Conservation (phyloP, 192 early-diverging fungal genomes). For the Coemansia sp. region DNA sequence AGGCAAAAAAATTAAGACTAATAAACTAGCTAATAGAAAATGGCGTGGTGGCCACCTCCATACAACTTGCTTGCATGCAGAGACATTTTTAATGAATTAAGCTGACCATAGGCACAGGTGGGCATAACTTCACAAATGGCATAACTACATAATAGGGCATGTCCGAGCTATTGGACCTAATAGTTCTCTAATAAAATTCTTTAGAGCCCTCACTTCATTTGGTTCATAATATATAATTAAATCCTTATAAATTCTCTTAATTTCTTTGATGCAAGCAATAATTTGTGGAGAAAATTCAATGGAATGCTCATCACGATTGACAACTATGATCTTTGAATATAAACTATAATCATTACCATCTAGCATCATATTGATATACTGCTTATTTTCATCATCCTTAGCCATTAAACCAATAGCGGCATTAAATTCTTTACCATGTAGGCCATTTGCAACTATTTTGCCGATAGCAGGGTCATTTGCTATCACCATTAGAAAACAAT, state of each 20-base stretch:
- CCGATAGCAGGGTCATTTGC: neutral
- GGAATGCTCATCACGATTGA: neutral
- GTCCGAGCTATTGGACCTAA: neutral
- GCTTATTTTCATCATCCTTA: neutral
- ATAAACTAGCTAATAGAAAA: too few species aligned
- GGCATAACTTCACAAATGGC: neutral
- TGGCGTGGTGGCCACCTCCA: too few species aligned
- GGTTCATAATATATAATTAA: neutral
- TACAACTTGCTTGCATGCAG: too few species aligned
- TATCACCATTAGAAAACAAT: neutral
- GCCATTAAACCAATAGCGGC: neutral
- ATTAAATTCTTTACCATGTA: neutral
- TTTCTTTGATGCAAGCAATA: neutral
- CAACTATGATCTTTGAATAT: neutral
- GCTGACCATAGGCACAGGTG: neutral
- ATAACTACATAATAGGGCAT: neutral
- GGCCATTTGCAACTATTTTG: neutral
- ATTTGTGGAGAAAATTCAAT: too few species aligned
- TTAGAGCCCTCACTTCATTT: too few species aligned
- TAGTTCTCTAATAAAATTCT: neutral
- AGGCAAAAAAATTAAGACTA: too few species aligned
- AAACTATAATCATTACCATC: too few species aligned
- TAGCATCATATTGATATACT: too few species aligned
- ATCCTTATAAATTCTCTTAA: neutral
- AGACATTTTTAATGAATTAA: too few species aligned